Base-by-base conservation (phyloP, 805 yeast genomes). In the Wickerhamomyces mucosus region DNA sequence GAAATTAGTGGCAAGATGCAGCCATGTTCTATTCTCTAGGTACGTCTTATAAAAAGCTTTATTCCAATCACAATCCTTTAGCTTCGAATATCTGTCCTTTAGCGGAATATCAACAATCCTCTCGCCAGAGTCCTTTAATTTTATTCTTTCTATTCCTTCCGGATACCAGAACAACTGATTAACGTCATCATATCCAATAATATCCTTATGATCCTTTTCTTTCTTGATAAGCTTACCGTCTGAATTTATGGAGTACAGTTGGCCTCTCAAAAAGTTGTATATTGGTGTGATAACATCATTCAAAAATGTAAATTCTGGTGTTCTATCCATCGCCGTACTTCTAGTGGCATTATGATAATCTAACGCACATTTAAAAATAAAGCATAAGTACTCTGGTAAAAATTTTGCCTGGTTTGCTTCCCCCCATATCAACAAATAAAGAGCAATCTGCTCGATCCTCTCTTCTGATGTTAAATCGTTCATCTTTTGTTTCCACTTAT, bases 161-260 rank as follows among this genome's bases (percentile, higher is more conserved):
- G 75, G 69, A 43, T 80, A 79, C 96, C 96, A 85, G 49, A 85
- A 85, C 13, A 80, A 58, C 46, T 85, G 95, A 51, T 85, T 85
- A 50, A 84, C 72, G 53, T 85, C 96, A 56, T 85, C 96, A 52
- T 85, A 85, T 0, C 96, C 96, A 37, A 85, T 77, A 7, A 75
- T 71, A 27, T 67, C 61, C 15, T 70, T 64, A 49, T 85, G 89
- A 46, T 81, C 89, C 34, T 64, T 67, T 33, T 73, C 78, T 4
- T 60, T 58, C 21, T 63, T 63, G 17, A 60, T 54, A 43, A 61
- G 61, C 16, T 51, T 51, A 0, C 70, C 76, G 9, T 56, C 59
- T 2, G 48, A 43, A 76, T 79, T 58, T 3, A 53, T 45, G 16
- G 53, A 59, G 41, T 67, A 78, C 11, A 70, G 56, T 45, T 75